A percentile compares a stretch with the other conserved stretches of the same genome.
Conservation (phyloP, 2,329 filamentous ascomycete genomes). For the Aureobasidium namibiae region DNA sequence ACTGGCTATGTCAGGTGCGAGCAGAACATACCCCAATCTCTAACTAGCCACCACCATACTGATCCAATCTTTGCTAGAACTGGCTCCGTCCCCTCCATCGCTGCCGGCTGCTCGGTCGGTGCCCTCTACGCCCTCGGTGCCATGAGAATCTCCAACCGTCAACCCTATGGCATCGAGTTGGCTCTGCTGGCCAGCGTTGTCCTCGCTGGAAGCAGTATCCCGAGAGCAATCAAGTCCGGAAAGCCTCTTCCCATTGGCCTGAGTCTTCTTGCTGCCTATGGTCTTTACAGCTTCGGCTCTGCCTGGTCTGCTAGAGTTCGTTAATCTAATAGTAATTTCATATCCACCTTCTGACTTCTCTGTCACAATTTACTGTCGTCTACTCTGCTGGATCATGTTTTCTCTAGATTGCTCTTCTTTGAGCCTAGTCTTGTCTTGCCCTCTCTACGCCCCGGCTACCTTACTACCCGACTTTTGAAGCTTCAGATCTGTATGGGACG, state of each 20-base stretch:
- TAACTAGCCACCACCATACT: no score
- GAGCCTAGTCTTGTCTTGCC: background rate
- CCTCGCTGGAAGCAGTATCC: slow-evolving; percentile 75
- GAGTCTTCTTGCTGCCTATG: slow-evolving; percentile 70
- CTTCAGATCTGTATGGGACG: background rate
- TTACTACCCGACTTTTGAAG: background rate
- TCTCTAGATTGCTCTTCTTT: background rate
- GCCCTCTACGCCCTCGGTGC: slow-evolving; percentile 70
- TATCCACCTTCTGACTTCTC: no score
- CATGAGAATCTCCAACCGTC: slow-evolving; percentile 65
- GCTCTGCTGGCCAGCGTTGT: slow-evolving; percentile 82
- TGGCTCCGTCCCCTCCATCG: slow-evolving; percentile 76
- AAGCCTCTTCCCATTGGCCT: slow-evolving; percentile 81
- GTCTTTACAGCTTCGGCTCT: slow-evolving; percentile 69
- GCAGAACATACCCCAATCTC: no score
- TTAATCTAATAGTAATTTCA: background rate
- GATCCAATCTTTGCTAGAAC: slow-evolving; percentile 43
- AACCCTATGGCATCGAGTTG: slow-evolving; percentile 78
- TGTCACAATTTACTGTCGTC: background rate
- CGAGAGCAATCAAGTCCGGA: slow-evolving; percentile 69
- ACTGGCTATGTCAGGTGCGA: slow-evolving; percentile 62
- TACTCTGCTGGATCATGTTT: no score
- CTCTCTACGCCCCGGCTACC: background rate
- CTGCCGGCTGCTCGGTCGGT: slow-evolving; percentile 77
- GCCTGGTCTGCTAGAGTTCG: slow-evolving; percentile 37